phyloP scores from a whole-genome alignment of 208 protist species.

The Acanthamoeba sp. region DNA sequence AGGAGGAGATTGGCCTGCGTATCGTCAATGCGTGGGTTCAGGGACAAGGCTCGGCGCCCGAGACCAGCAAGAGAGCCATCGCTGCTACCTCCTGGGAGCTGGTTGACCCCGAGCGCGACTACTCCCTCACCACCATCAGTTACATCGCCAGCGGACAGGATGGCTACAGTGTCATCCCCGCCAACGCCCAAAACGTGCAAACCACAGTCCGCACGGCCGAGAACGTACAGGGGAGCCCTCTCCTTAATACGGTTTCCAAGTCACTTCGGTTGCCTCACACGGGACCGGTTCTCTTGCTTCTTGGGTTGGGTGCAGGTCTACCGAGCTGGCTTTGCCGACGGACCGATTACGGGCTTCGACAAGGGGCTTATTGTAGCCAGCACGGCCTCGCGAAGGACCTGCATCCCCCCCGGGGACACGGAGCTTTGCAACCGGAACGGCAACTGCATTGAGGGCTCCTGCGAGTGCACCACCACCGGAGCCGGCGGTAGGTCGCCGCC shows the following conservation, averaged over 20 bases:
- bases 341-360: not conserved
- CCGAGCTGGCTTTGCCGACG: not conserved
- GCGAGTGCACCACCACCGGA: not conserved
- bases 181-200: not conserved
- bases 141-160: conserved; percentile 38
- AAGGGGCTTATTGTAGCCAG: not conserved
- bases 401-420: not conserved
- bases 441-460: not conserved
- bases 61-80: not conserved
- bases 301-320: not conserved
- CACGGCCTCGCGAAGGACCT: not conserved
- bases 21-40: conserved; percentile 54
- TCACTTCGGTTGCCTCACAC: not conserved
- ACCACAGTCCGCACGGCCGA: not conserved
- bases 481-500: not conserved
- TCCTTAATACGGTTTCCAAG: not conserved
- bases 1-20: not conserved
- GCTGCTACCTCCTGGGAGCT: not conserved
- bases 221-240: not conserved
- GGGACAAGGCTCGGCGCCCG: not conserved
- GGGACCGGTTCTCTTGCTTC: not conserved
- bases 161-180: not conserved
- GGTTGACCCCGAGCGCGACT: conserved; percentile 16
- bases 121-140: conserved; percentile 48
- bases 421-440: conserved; percentile 3